phyloP scores from a whole-genome alignment of 2,329 filamentous ascomycete species.

The Pseudogymnoascus sp. region DNA sequence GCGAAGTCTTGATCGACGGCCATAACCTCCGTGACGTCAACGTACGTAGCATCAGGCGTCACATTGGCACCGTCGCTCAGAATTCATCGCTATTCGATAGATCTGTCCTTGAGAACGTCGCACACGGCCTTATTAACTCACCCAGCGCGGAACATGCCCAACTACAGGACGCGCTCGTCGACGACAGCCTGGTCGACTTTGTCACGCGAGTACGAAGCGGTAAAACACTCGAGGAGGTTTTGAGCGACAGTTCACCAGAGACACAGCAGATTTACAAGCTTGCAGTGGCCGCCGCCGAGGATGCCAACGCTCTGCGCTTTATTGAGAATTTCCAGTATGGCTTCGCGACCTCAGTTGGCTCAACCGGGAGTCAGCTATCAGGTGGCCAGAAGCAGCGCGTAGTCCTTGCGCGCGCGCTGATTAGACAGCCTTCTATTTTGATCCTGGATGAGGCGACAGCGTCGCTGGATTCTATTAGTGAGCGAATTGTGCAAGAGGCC shows the following conservation, averaged over 20 bases:
- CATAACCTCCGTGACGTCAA: conserved; percentile 20
- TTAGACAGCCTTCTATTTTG: conserved; percentile 49
- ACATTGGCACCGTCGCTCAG: conserved; percentile 12
- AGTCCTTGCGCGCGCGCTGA: conserved; percentile 49
- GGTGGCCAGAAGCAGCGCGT: conserved; percentile 53
- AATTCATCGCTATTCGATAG: conserved; percentile 28
- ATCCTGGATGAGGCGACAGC: conserved; percentile 56
- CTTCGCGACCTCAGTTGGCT: conserved; percentile 44
- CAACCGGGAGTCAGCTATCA: conserved; percentile 45
- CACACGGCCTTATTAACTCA: conserved; percentile 38
- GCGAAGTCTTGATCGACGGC: conserved; percentile 31
- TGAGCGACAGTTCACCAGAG: neutral
- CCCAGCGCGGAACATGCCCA: conserved; percentile 34
- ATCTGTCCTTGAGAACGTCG: conserved; percentile 44
- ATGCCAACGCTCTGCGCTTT: conserved; percentile 53
- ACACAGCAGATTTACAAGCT: conserved; percentile 1
- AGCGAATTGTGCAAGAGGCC: conserved; percentile 43
- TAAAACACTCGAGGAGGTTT: neutral
- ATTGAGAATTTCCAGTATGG: conserved; percentile 44
- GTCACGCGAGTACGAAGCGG: conserved; percentile 29
- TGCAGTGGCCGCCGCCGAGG: conserved; percentile 34
- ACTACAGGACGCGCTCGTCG: conserved; percentile 32
- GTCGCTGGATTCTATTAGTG: conserved; percentile 50
- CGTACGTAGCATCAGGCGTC: conserved; percentile 16
- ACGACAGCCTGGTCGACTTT: conserved; percentile 36